phyloP scores from a whole-genome alignment of 768 basidiomycete species.

The Leccinum disarticulatum region DNA sequence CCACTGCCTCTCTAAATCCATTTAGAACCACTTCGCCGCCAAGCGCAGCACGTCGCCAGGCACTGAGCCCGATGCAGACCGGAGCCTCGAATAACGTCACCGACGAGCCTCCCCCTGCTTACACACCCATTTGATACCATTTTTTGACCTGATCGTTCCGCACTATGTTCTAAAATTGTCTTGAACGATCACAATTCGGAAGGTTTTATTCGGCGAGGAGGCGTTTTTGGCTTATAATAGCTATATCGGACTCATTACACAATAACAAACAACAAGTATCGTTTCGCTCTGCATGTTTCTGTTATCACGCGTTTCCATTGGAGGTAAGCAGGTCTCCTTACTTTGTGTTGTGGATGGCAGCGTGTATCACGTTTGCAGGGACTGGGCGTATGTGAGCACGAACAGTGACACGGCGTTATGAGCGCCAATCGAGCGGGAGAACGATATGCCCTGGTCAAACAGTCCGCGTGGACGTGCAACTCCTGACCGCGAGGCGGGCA shows the following conservation, averaged over 20 bases:
- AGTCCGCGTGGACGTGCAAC: neutral
- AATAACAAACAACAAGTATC: constrained; percentile 5
- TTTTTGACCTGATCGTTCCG: neutral
- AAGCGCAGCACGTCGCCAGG: constrained; percentile 1
- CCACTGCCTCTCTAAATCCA: neutral
- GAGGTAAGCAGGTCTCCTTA: neutral
- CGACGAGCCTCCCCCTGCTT: constrained; percentile 29
- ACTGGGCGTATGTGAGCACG: neutral
- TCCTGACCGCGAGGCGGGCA: too few relatives aligned
- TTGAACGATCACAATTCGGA: neutral
- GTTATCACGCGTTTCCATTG: neutral
- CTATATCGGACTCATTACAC: constrained; percentile 2
- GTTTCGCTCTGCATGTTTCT: neutral
- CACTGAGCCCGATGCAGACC: constrained; percentile 11
- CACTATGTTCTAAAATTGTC: neutral
- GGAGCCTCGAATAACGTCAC: constrained; percentile 6
- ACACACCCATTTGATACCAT: constrained; percentile 20
- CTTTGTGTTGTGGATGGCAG: neutral
- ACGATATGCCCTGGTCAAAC: neutral
- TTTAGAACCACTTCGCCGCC: neutral
- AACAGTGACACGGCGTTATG: neutral
- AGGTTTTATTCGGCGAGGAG: neutral
- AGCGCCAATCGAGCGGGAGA: neutral
- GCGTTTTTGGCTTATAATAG: neutral
- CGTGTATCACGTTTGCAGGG: neutral